These are phyloP conservation scores for Akanthomyces muscarius DNA, from an alignment of 2,329 filamentous ascomycete species.

Conservation along the genomic window DNA sequence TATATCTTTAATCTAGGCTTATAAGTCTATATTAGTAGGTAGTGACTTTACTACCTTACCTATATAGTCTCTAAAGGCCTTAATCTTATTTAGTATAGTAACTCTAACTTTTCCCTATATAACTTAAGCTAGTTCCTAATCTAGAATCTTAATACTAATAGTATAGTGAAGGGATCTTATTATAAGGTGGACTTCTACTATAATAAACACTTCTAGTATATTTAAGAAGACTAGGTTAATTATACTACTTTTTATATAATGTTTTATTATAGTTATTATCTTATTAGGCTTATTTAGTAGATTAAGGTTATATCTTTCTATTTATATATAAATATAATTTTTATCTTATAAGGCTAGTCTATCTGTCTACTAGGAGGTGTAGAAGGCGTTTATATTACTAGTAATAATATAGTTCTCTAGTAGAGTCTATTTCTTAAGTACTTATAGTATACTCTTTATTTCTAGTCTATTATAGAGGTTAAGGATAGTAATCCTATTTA, in stretches of 20 bases:
- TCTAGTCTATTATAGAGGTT: background rate
- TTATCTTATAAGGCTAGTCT: background rate
- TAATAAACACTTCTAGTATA: background rate
- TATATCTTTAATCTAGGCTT: too few species aligned
- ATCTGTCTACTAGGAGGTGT: background rate
- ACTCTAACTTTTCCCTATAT: too few species aligned
- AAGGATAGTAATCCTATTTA: background rate
- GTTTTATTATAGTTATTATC: background rate
- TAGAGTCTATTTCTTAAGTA: background rate
- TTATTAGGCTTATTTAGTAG: background rate
- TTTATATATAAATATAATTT: background rate
- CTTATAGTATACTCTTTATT: background rate
- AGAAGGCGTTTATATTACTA: background rate
- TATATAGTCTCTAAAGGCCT: background rate
- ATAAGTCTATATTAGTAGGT: background rate
- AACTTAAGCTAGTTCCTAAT: background rate
- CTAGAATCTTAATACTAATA: background rate
- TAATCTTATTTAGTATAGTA: too few species aligned
- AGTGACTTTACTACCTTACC: background rate
- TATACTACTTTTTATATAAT: background rate
- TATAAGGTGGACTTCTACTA: too few species aligned
- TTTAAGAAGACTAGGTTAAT: background rate
- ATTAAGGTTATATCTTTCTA: background rate
- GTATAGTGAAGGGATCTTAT: too few species aligned
- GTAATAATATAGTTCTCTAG: background rate